Conservation (phyloP, 2,329 filamentous ascomycete genomes). For the Plectosphaerella sp. region DNA sequence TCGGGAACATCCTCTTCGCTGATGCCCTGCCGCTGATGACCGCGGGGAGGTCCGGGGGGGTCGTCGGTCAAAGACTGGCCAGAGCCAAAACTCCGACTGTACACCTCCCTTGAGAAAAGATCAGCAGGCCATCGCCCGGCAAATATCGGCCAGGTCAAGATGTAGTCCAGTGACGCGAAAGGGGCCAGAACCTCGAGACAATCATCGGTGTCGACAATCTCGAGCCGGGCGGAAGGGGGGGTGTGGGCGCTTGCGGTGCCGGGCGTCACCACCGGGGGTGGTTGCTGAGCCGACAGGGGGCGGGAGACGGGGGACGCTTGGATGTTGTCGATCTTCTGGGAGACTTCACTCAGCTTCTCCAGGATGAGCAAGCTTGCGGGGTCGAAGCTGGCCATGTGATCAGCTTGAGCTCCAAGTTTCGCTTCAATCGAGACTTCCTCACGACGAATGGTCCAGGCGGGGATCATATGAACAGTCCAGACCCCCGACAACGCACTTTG, state of each 20-base stretch:
- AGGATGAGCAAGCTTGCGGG: slow-evolving; percentile 44
- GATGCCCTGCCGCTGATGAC: not conserved
- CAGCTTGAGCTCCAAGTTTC: too few relatives aligned
- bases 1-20: slow-evolving; percentile 15
- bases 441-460: not conserved
- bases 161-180: not conserved
- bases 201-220: not conserved
- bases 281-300: not conserved
- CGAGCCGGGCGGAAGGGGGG: not conserved
- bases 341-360: slow-evolving; percentile 32
- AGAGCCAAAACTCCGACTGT: not conserved
- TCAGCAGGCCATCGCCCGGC: not conserved
- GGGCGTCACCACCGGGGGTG: not conserved
- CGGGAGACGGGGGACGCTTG: not conserved
- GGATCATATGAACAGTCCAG: not conserved
- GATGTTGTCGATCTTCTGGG: not conserved
- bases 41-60: not conserved
- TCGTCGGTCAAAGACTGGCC: not conserved
- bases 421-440: too few relatives aligned
- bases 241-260: not conserved
- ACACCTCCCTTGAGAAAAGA: not conserved
- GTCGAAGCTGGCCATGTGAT: slow-evolving; percentile 35
- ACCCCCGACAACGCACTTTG: not conserved
- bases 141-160: not conserved
- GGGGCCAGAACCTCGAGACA: not conserved